Conservation (phyloP, 2,329 filamentous ascomycete genomes). For the Mycosphaerella arachidis region DNA sequence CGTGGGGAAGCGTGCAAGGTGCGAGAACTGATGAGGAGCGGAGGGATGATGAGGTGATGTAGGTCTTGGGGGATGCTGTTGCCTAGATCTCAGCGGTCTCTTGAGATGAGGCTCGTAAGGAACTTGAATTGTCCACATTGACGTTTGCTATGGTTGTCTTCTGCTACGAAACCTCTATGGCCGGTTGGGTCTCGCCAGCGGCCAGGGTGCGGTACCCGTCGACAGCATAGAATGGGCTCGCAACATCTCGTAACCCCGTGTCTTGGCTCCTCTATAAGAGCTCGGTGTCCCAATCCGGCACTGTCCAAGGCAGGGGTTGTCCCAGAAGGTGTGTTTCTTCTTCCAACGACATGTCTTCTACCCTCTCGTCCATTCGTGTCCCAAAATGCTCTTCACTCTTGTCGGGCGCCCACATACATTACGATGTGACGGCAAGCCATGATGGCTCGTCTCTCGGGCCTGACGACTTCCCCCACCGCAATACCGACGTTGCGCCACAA, state of each 20-base stretch:
- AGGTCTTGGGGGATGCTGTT: neutral
- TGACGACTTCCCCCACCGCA: no score
- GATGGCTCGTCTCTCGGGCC: no score
- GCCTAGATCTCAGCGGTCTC: no score
- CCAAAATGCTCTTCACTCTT: neutral
- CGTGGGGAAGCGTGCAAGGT: conserved; percentile 24
- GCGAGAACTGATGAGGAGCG: conserved; percentile 14
- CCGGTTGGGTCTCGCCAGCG: no score
- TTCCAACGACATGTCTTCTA: neutral
- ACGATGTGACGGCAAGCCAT: neutral
- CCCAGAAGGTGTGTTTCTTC: neutral
- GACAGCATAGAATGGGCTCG: neutral
- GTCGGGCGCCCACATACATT: neutral
- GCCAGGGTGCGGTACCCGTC: no score
- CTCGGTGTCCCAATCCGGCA: neutral
- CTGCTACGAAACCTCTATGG: no score
- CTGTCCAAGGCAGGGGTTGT: neutral
- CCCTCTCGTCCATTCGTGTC: neutral
- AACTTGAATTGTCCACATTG: no score
- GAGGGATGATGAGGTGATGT: conserved; percentile 18
- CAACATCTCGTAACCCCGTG: neutral
- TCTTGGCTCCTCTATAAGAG: neutral
- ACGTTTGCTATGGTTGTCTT: no score
- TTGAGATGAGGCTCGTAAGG: no score
- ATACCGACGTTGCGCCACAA: no score